Percentiles rank a stretch among this genome's conserved stretches.
These are phyloP conservation scores for Tetrahymena malaccensis DNA, from an alignment of 73 alveolate species.

Conservation along the genomic window DNA sequence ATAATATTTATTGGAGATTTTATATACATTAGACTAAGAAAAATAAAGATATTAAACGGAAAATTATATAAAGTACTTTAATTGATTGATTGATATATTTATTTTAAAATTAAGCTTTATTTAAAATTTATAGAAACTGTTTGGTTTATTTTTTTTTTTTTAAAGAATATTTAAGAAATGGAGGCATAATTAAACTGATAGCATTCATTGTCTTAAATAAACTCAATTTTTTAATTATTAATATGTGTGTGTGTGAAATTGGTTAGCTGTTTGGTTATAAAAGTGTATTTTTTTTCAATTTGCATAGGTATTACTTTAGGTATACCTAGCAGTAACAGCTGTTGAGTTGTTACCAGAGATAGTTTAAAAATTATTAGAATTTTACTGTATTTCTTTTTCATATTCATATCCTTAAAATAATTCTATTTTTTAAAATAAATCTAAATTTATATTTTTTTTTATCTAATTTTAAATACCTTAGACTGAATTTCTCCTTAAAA, in stretches of 20 bases:
- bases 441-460: neutral
- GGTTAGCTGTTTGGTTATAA: too few relatives aligned
- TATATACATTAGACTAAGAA: neutral
- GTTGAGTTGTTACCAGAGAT: neutral
- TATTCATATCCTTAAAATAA: slow-evolving; percentile 33
- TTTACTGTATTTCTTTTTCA: neutral
- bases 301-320: neutral
- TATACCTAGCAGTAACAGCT: neutral
- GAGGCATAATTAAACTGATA: too few relatives aligned
- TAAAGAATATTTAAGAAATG: neutral
- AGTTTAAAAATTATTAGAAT: neutral
- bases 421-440: neutral
- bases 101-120: too few relatives aligned
- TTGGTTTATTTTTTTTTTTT: too few relatives aligned
- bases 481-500: neutral
- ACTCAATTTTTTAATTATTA: too few relatives aligned
- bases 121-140: too few relatives aligned
- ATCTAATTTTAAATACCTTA: neutral
- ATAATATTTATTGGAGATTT: neutral
- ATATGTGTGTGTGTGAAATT: too few relatives aligned
- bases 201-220: too few relatives aligned
- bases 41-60: neutral
- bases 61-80: neutral
- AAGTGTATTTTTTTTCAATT: neutral
- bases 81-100: too few relatives aligned